A percentile compares a stretch with the other conserved stretches of the same genome.
Evolutionary conservation across 139 green algal genomes (phyloP).

Genomic region (Coccomyxa sp.): DNA sequence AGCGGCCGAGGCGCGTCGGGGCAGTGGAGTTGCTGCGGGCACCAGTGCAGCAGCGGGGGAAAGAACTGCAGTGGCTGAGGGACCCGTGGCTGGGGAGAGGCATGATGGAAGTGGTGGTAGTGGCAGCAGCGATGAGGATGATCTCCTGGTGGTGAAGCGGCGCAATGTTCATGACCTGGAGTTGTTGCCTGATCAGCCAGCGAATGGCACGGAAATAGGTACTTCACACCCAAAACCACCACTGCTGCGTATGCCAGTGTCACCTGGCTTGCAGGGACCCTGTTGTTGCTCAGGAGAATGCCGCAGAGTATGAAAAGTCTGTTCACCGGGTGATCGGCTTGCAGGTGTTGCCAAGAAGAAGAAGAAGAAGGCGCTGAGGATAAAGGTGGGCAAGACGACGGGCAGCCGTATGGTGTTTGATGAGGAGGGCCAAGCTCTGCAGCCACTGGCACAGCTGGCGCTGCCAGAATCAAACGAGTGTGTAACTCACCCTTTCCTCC

Average conservation of each 20-base stretch:
- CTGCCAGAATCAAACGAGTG: not conserved
- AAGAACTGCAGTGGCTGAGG: not conserved
- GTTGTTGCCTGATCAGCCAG: not conserved
- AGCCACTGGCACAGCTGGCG: slow-evolving; percentile 59
- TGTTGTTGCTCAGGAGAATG: not conserved
- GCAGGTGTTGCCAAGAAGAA: slow-evolving; percentile 17
- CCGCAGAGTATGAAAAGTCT: too few relatives aligned
- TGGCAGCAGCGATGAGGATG: slow-evolving; percentile 27
- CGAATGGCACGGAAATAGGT: not conserved
- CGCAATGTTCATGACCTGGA: slow-evolving; percentile 1
- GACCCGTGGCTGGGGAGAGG: not conserved
- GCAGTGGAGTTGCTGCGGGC: too few relatives aligned
- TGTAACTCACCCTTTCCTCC: too few relatives aligned
- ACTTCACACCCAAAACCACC: not conserved
- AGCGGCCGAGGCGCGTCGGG: too few relatives aligned
- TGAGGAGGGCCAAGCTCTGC: slow-evolving; percentile 53
- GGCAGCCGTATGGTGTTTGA: slow-evolving; percentile 73
- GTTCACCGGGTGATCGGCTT: too few relatives aligned
- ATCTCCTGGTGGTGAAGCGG: slow-evolving; percentile 45
- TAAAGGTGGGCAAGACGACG: slow-evolving; percentile 33
- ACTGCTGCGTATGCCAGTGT: not conserved
- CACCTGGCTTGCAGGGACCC: not conserved
- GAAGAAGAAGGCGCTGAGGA: slow-evolving; percentile 74
- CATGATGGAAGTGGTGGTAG: not conserved
- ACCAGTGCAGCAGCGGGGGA: too few relatives aligned